Evolutionary conservation across 805 yeast genomes (phyloP).

Genomic region (Kodamaea hsintzibuensis): DNA sequence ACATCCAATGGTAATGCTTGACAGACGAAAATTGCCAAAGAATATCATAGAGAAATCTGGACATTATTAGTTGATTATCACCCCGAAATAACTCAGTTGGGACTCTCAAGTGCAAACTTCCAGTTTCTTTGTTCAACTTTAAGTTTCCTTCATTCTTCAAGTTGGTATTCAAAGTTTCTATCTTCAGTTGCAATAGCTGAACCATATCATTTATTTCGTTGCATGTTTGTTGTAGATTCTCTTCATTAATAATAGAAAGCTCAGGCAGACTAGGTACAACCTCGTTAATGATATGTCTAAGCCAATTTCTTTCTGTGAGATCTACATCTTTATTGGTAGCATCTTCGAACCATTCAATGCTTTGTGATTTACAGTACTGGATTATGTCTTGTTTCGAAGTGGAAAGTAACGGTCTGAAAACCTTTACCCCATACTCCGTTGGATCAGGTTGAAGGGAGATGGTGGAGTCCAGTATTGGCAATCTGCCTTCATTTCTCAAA

Average conservation of each 20-base stretch:
- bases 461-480: conserved; percentile 30
- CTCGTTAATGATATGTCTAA: conserved; percentile 37
- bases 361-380: conserved; percentile 42
- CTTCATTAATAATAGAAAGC: neutral
- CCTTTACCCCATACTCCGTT: conserved; percentile 19
- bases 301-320: conserved; percentile 59
- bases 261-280: neutral
- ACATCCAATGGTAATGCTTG: conserved; percentile 40
- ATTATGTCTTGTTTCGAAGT: conserved; percentile 46
- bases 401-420: conserved; percentile 54
- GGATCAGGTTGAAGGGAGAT: conserved; percentile 3
- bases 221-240: conserved; percentile 14
- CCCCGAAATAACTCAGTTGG: conserved; percentile 11
- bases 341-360: conserved; percentile 70
- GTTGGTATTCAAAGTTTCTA: neutral
- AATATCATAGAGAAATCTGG: conserved; percentile 29
- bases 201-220: conserved; percentile 9
- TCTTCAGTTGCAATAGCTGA: conserved; percentile 4
- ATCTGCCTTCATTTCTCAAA: conserved; percentile 34
- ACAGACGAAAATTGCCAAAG: conserved; percentile 32
- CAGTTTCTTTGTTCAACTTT: conserved; percentile 10
- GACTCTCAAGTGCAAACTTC: conserved; percentile 12
- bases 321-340: conserved; percentile 54
- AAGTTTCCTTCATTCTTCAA: neutral
- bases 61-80: conserved; percentile 19